Percentiles rank a stretch among this genome's conserved stretches.
Conservation (phyloP, 2,329 filamentous ascomycete species). For the Fusarium burgessii region DNA sequence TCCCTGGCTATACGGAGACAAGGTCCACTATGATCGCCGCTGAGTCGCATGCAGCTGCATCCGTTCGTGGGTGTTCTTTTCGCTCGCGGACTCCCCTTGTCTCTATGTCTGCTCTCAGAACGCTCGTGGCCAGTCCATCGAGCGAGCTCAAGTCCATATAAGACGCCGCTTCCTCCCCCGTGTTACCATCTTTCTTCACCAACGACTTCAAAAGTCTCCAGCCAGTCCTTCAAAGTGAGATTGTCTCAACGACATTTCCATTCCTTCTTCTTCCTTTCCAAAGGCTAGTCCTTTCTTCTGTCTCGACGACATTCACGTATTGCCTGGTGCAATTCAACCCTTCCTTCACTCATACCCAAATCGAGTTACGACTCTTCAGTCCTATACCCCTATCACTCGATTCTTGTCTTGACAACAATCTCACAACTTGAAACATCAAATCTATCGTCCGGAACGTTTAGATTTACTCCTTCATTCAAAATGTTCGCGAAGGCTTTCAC, state of each 20-base stretch:
- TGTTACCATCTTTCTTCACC: slow-evolving; percentile 30
- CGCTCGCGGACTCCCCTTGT: slow-evolving; percentile 23
- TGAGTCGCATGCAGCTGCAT: slow-evolving; percentile 26
- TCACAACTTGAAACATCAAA: slow-evolving; percentile 30
- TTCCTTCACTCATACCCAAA: slow-evolving; percentile 38
- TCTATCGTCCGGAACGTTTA: slow-evolving; percentile 52
- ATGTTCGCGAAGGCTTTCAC: slow-evolving; percentile 65
- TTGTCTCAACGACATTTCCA: slow-evolving; percentile 47
- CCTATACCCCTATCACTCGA: slow-evolving; percentile 43
- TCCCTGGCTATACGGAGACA: slow-evolving; percentile 45
- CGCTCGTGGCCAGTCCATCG: slow-evolving; percentile 35
- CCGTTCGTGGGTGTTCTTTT: slow-evolving; percentile 39
- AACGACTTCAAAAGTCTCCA: slow-evolving; percentile 46
- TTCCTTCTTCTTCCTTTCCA: slow-evolving; percentile 44
- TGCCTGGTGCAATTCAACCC: slow-evolving; percentile 46
- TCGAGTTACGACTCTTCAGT: slow-evolving; percentile 39
- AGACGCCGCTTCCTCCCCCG: slow-evolving; percentile 33
- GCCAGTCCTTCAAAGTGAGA: slow-evolving; percentile 46
- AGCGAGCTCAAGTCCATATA: slow-evolving; percentile 39
- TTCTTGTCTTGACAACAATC: slow-evolving; percentile 47
- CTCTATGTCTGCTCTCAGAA: slow-evolving; percentile 26
- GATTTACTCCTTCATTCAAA: slow-evolving; percentile 52
- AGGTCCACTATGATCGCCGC: slow-evolving; percentile 36
- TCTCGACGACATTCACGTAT: slow-evolving; percentile 40
- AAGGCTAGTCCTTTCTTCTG: slow-evolving; percentile 47